Evolutionary conservation across 768 basidiomycete genomes (phyloP), one percentile per base, ranked within the genome.

Genomic region (Dioszegia aurantiaca): DNA sequence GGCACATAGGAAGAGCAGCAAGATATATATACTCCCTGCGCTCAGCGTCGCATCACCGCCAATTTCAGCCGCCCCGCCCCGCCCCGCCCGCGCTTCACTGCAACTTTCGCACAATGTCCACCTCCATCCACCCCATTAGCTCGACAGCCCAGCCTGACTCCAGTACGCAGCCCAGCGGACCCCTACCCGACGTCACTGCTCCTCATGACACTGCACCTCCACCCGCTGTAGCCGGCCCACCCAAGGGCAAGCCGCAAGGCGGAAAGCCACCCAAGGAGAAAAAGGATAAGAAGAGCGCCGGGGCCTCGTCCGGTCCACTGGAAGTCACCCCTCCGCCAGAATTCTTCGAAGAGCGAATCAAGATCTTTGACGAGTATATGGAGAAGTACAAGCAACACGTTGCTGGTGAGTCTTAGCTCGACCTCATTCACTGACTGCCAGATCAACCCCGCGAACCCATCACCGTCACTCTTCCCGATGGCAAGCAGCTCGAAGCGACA

Each of bases 321-420:
- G 76, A 77, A 63, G 64, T 76, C 31, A 62, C 44, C 24, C 93
- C 93, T 17, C 82, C 80, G 4, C 91, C 94, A 14, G 85, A 81
- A 55, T 98, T 86, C 81, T 87, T 98, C 78, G 87, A 87, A 65
- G 87, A 88, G 76, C 86, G 94, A 46, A 83, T 97, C 78, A 85
- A 86, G 72, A 85, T 97, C 69, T 98, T 92, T 69, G 87, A 94
- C 37, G 80, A 87, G 71, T 80, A 93, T 61, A 91, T 90, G 77
- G 84, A 81, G 16, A 87, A 94, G 76, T 83, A 92, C 67, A 87
- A 89, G 70, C 85, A 84, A 48, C 87, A 84, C 72, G 81, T 90
- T 5, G 85, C 87, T 75, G 82, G 93, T 90, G 43, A 55, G 82
- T 74, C 23, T 5, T n/a, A 1, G 3, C 45, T 36, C 10, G 16